Base-by-base conservation (phyloP, 2,329 filamentous ascomycete species). In the Blumeriella jaapii region DNA sequence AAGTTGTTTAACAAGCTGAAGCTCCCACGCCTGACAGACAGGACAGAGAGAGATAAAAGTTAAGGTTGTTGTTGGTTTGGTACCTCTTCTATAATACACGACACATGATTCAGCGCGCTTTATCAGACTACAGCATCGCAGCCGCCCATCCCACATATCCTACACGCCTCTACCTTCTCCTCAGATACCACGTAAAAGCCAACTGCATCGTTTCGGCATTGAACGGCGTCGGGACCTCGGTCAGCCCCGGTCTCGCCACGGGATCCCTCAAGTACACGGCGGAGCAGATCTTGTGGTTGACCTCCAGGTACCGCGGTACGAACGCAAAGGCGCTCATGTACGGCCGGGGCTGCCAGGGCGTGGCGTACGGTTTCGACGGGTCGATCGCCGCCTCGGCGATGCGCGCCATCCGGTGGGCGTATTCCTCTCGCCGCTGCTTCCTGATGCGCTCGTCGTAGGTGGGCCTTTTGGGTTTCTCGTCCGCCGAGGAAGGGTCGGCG, bases 211-310 rank as follows among this genome's bases (percentile, higher is more conserved):
- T 70, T 45, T 74, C 63, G 38, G 71, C 64, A 32, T 65, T 61
- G 60, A 86, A 95, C 12, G 89, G 89, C 15, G 83, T 85, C 1
- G 89, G 89, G 41, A 89, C 80, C 59, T 89, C 91, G 3, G 82
- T 78, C 46, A 74, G 53, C 8, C 87, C 86, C 2, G 79, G 79
- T 41, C 87, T 71, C 16, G 85, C 91, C 27, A 96, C 89, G 0
- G 91, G 91, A 64, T 98, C 89, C 39, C 91, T 73, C 43, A 98
- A 64, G 59, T 98, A 98, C 25, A 98, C 86, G 8, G 91, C 91
- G 1, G 87, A 80, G 61, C 91, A 98, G 52, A 96, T 82, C 55
- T 87, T 93, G 60, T 93, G 91, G 67, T 96, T 95, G 50, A 98
- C 91, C 63, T 98, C 93, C 41, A 98, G 73, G 59, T 96, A 98